phyloP scores from a whole-genome alignment of 1,284 basidiomycete genomes.

The Blastosporella zonata region DNA sequence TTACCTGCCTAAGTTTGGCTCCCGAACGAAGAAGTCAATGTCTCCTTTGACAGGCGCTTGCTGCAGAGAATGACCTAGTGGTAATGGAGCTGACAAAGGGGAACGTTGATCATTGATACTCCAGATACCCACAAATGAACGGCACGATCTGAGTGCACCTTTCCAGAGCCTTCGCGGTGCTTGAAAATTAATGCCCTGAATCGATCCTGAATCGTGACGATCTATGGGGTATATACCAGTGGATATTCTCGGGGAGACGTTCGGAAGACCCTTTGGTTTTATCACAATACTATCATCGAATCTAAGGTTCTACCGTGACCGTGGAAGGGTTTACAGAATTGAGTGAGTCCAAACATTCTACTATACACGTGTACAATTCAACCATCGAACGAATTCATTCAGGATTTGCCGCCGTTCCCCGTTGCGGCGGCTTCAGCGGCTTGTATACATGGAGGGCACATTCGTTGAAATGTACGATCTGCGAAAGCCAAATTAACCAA shows the following conservation, averaged over 20 bases:
- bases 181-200: neutral
- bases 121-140: neutral
- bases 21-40: slow-evolving; percentile 6
- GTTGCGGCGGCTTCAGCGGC: neutral
- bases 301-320: too few relatives aligned
- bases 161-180: neutral
- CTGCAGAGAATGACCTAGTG: neutral
- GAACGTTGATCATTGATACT: neutral
- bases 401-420: slow-evolving; percentile 8
- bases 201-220: too few relatives aligned
- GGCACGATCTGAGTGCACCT: neutral
- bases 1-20: slow-evolving; percentile 2
- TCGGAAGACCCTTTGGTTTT: too few relatives aligned
- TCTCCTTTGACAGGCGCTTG: neutral
- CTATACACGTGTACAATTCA: neutral
- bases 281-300: too few relatives aligned
- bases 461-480: slow-evolving; percentile 33
- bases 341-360: neutral
- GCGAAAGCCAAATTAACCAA: slow-evolving; percentile 12
- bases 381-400: neutral
- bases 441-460: slow-evolving; percentile 28
- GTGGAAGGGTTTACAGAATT: too few relatives aligned
- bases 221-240: too few relatives aligned
- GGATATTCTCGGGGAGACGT: too few relatives aligned
- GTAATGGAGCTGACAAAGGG: neutral